Conservation (phyloP, 2,329 filamentous ascomycete species). For the Pseudogymnoascus sp. region DNA sequence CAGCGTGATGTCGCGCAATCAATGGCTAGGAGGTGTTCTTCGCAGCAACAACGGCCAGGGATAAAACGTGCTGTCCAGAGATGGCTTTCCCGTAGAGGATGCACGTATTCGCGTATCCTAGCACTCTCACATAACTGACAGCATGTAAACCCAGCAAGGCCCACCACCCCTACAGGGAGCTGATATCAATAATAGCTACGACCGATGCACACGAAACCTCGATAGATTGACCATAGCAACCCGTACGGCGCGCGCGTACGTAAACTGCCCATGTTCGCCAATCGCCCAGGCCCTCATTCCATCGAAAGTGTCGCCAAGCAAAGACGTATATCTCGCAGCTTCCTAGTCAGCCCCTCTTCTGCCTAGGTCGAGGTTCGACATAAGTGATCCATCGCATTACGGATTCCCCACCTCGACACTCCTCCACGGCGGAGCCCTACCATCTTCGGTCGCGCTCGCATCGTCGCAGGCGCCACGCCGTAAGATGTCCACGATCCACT, state of each 20-base stretch:
- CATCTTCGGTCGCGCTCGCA: slow-evolving; percentile 7
- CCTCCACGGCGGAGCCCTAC: not conserved
- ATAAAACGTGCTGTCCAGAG: slow-evolving; percentile 3
- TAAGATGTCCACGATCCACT: not conserved
- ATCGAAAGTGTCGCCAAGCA: not conserved
- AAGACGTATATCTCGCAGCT: not conserved
- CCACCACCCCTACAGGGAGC: not conserved
- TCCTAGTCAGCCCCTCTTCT: not conserved
- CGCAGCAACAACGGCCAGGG: not conserved
- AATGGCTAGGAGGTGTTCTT: not conserved
- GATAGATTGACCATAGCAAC: slow-evolving; percentile 1
- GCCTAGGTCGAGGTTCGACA: not conserved
- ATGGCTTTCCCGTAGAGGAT: not conserved
- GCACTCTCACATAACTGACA: not conserved
- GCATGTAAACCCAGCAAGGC: not conserved
- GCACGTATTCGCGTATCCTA: not conserved
- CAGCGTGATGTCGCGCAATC: not conserved
- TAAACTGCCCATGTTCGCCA: not conserved
- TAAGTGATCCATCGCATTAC: not conserved
- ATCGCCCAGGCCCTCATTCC: not conserved
- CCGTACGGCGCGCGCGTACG: not conserved
- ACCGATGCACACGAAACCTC: slow-evolving; percentile 3
- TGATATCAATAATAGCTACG: slow-evolving; percentile 5
- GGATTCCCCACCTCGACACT: slow-evolving; percentile 3
- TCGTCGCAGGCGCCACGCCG: not conserved